A percentile compares a stretch with the other conserved stretches of the same genome.
Evolutionary conservation across 176 grass and related monocot species (phyloP).

Genomic region (Cymbopogon citratus): DNA sequence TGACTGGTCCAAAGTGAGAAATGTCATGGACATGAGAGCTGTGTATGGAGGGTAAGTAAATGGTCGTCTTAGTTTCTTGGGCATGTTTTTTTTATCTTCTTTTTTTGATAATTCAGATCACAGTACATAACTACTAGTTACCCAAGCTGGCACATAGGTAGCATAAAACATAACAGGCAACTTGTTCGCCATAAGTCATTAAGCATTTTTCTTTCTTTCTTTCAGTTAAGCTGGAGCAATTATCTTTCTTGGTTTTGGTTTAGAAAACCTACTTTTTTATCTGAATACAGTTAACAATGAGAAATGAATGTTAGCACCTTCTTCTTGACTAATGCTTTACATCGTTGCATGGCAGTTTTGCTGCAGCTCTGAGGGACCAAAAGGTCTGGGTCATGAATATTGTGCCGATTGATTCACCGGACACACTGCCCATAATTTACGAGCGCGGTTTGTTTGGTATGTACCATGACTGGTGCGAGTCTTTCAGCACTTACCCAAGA

Average conservation of each 20-base stretch:
- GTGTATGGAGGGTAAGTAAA: conserved; percentile 92
- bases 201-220: neutral
- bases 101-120: neutral
- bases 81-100: neutral
- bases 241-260: conserved; percentile 3
- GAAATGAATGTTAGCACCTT: neutral
- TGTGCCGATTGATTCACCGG: conserved; percentile 80
- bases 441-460: conserved; percentile 98
- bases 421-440: conserved; percentile 96
- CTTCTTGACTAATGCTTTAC: conserved; percentile 15
- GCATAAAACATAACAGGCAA: neutral
- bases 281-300: neutral
- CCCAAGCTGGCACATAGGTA: neutral
- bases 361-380: conserved; percentile 73
- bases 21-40: conserved; percentile 99
- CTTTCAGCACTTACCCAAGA: conserved; percentile 98
- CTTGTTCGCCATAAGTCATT: neutral
- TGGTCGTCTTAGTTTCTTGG: conserved; percentile 2
- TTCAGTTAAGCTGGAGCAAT: neutral
- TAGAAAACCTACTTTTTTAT: neutral
- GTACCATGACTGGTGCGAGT: conserved; percentile 99
- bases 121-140: neutral
- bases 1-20: conserved; percentile 90
- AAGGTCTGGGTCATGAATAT: conserved; percentile 99
- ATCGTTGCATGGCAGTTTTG: conserved; percentile 63